Conservation (phyloP, 306 rosid genomes). For the Coriaria nepalensis region DNA sequence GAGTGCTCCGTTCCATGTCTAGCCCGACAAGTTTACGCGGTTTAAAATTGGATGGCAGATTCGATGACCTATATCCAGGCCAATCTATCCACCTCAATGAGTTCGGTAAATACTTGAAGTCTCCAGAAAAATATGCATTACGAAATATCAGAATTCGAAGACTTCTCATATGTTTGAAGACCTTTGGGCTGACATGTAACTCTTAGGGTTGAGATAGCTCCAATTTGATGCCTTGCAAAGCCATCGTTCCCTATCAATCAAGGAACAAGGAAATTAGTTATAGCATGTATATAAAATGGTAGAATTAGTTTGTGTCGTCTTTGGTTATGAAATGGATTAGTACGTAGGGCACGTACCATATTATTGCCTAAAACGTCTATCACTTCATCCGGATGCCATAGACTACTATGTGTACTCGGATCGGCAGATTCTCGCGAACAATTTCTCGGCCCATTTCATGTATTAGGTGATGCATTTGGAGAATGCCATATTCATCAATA, state of each 20-base stretch:
- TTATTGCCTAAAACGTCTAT: constrained; percentile 12
- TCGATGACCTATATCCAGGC: constrained; percentile 1
- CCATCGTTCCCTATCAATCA: background rate
- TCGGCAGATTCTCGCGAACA: constrained; percentile 20
- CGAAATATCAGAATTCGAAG: constrained; percentile 1
- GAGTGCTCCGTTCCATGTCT: background rate
- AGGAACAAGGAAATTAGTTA: background rate
- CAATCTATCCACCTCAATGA: constrained; percentile 5
- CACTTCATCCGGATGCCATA: constrained; percentile 20
- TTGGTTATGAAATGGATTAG: too few species aligned
- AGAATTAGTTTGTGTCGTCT: background rate
- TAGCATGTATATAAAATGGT: background rate
- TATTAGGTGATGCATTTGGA: constrained; percentile 20
- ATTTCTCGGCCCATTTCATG: constrained; percentile 18
- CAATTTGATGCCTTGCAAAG: background rate
- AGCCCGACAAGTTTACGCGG: constrained; percentile 6
- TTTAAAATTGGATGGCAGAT: constrained; percentile 1
- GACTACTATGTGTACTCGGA: constrained; percentile 17
- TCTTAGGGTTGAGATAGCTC: background rate
- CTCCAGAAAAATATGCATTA: background rate
- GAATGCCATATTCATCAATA: background rate
- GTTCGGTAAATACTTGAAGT: background rate
- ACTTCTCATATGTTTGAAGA: background rate
- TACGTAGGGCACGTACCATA: too few species aligned
- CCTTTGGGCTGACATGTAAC: background rate